These are phyloP conservation scores for Eutrema yunnanense DNA, from an alignment of 345 rosid genomes.

Conservation along the genomic window DNA sequence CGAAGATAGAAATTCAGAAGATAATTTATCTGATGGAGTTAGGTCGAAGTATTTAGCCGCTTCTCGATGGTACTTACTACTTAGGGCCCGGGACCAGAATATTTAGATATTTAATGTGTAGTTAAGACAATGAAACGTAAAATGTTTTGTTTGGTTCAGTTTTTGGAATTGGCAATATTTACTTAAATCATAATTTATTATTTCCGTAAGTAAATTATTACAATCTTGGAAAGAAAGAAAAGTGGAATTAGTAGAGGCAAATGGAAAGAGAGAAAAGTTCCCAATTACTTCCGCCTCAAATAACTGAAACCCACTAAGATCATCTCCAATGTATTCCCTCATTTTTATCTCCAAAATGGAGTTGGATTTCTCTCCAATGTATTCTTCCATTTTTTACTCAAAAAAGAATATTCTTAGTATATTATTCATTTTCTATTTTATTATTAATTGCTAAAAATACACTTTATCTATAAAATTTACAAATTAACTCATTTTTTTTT, in stretches of 20 bases:
- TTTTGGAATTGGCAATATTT: background rate
- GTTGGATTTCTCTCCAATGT: too few relatives aligned
- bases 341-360: too few relatives aligned
- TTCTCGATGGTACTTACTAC: slow-evolving; percentile 12
- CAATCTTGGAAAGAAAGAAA: slow-evolving; percentile 9
- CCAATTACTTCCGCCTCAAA: slow-evolving; percentile 17
- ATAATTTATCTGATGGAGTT: background rate
- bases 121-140: background rate
- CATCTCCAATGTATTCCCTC: too few relatives aligned
- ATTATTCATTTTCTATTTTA: too few relatives aligned
- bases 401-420: too few relatives aligned
- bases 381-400: too few relatives aligned
- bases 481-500: too few relatives aligned
- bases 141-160: background rate
- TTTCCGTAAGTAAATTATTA: background rate
- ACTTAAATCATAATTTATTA: background rate
- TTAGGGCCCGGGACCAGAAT: background rate
- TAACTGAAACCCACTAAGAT: slow-evolving; percentile 2
- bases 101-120: background rate
- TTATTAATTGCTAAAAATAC: too few relatives aligned
- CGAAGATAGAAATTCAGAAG: background rate
- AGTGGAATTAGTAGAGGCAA: background rate
- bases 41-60: slow-evolving; percentile 6
- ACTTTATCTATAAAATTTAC: too few relatives aligned
- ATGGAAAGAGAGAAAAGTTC: background rate